These are phyloP conservation scores for Ploettnerulaceae sp. DNA, from an alignment of 2,329 filamentous ascomycete genomes.

Conservation along the genomic window DNA sequence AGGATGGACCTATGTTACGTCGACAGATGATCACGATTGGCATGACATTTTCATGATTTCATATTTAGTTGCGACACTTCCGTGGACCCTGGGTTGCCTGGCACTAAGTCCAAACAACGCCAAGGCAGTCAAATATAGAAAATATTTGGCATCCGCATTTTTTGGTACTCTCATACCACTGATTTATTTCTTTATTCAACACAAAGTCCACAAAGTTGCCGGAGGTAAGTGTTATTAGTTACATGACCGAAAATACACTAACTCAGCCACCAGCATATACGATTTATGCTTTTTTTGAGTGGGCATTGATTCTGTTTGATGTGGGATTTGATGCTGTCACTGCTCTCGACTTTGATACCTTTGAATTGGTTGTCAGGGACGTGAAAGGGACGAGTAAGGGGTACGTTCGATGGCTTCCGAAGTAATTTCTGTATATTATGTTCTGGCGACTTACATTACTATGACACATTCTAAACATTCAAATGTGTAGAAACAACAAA, in stretches of 20 bases:
- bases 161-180: constrained; percentile 87
- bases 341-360: constrained; percentile 80
- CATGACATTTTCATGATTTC: constrained; percentile 99
- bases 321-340: constrained; percentile 96
- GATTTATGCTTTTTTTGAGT: constrained; percentile 96
- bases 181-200: constrained; percentile 96
- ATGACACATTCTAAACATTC: constrained; percentile 33
- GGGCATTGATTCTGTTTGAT: constrained; percentile 90
- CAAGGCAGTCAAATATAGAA: constrained; percentile 80
- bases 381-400: constrained; percentile 88
- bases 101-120: constrained; percentile 81
- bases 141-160: constrained; percentile 76
- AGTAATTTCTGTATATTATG: constrained; percentile 60
- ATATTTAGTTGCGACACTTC: constrained; percentile 88
- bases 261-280: constrained; percentile 70
- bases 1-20: constrained; percentile 98
- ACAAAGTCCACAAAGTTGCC: constrained; percentile 90
- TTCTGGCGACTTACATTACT: constrained; percentile 23
- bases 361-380: constrained; percentile 86
- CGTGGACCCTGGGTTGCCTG: constrained; percentile 91
- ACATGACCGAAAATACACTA: constrained; percentile 15
- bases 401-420: constrained; percentile 97
- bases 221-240: constrained; percentile 62
- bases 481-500: constrained; percentile 37
- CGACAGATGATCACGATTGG: constrained; percentile 97